Percentiles rank a stretch among this genome's conserved stretches.
Conservation (phyloP, 2,329 filamentous ascomycete genomes). For the Neofusicoccum laricinum region DNA sequence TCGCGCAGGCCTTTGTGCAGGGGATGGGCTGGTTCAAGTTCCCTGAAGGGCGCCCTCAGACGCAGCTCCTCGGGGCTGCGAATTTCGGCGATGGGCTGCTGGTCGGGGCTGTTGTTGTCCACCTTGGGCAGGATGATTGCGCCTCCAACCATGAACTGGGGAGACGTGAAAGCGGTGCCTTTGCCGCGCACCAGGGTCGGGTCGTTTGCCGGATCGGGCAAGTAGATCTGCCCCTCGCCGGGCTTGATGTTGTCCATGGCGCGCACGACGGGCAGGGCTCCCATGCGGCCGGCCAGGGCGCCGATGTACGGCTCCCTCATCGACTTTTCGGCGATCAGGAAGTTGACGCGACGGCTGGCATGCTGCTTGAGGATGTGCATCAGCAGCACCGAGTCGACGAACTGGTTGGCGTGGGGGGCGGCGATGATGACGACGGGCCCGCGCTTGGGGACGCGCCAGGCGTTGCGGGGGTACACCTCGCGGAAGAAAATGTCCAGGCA, state of each 20-base stretch:
- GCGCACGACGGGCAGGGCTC: conserved; percentile 15
- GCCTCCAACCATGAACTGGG: conserved; percentile 10
- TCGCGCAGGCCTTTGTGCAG: conserved; percentile 3
- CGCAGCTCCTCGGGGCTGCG: conserved; percentile 5
- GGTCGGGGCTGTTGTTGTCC: conserved; percentile 4
- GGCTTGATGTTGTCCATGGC: conserved; percentile 17
- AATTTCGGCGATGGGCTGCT: conserved; percentile 16
- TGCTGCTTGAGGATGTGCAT: conserved; percentile 15
- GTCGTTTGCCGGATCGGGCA: conserved; percentile 14
- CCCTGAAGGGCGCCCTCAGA: conserved; percentile 5
- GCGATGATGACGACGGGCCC: conserved; percentile 15
- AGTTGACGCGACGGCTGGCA: conserved; percentile 6
- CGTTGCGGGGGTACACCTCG: conserved; percentile 12
- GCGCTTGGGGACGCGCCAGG: not conserved
- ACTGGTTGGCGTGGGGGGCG: conserved; percentile 17
- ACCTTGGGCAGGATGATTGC: conserved; percentile 7
- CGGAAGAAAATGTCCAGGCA: conserved; percentile 19
- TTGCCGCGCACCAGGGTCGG: conserved; percentile 12
- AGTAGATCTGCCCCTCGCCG: conserved; percentile 13
- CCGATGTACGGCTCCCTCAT: conserved; percentile 15
- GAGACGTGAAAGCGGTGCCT: conserved; percentile 10
- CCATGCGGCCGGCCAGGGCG: conserved; percentile 4
- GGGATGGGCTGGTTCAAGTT: not conserved
- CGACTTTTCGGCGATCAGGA: conserved; percentile 17
- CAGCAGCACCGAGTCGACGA: conserved; percentile 15